Conservation (phyloP, 371 early-diverging fungal genomes). For the Rhizopus arrhizus region DNA sequence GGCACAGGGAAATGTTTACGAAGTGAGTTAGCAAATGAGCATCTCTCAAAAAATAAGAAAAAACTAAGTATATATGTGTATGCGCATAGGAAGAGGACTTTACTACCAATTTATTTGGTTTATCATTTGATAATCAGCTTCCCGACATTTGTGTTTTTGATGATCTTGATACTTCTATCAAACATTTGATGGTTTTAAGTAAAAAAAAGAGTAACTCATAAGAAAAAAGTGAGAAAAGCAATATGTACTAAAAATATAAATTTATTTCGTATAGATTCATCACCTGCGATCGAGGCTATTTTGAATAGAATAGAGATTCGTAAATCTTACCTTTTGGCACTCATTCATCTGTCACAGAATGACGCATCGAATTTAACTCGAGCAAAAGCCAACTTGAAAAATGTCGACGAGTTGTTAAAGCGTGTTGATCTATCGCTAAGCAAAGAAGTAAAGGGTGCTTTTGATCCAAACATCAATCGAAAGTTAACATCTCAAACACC, state of each 20-base stretch:
- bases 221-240: neutral
- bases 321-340: conserved; percentile 35
- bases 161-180: conserved; percentile 50
- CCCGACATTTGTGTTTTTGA: conserved; percentile 49
- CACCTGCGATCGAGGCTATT: conserved; percentile 18
- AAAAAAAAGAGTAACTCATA: too few relatives aligned
- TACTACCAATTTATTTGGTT: conserved; percentile 64
- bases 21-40: conserved; percentile 30
- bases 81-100: conserved; percentile 69
- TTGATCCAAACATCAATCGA: conserved; percentile 70
- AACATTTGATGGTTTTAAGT: conserved; percentile 9
- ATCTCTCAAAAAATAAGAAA: conserved; percentile 2
- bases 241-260: too few relatives aligned
- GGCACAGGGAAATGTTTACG: conserved; percentile 63
- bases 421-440: conserved; percentile 5
- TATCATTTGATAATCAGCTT: conserved; percentile 59
- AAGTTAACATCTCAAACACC: conserved; percentile 72
- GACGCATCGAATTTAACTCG: conserved; percentile 32
- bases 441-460: conserved; percentile 39
- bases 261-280: too few relatives aligned
- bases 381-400: conserved; percentile 31
- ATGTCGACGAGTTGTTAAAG: neutral
- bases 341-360: conserved; percentile 38
- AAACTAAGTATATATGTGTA: neutral
- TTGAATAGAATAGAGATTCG: conserved; percentile 34